phyloP scores from a whole-genome alignment of 1,139 yeast genomes.

The Candida albicans region DNA sequence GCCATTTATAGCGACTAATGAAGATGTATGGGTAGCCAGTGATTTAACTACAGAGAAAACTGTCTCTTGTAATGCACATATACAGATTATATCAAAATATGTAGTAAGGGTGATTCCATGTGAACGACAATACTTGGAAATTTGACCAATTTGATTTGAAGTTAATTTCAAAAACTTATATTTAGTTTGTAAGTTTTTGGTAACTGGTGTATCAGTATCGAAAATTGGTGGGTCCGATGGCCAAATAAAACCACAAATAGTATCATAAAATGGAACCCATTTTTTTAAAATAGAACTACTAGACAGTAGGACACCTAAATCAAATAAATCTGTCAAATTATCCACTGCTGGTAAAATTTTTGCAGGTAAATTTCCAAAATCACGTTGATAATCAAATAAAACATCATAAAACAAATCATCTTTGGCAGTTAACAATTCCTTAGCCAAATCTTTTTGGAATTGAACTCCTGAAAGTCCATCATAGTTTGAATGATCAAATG shows the following conservation, averaged over 20 bases:
- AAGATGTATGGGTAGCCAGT: constrained; percentile 13
- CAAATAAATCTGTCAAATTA: constrained; percentile 16
- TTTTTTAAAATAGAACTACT: constrained; percentile 8
- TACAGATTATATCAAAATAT: constrained; percentile 21
- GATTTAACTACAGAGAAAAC: constrained; percentile 17
- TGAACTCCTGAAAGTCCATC: constrained; percentile 37
- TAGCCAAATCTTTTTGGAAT: constrained; percentile 33
- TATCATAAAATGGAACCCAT: constrained; percentile 12
- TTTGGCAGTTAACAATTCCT: constrained; percentile 13
- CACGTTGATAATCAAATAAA: constrained; percentile 14
- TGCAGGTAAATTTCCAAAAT: constrained; percentile 11
- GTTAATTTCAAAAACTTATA: constrained; percentile 19
- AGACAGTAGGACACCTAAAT: constrained; percentile 9
- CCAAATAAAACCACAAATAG: constrained; percentile 6
- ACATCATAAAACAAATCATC: constrained; percentile 8
- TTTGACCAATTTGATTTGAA: constrained; percentile 12
- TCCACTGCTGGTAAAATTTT: constrained; percentile 12
- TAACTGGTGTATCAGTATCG: constrained; percentile 16
- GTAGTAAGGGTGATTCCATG: constrained; percentile 30
- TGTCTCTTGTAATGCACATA: constrained; percentile 25
- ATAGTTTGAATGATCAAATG: constrained; percentile 34
- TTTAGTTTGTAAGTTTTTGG: constrained; percentile 14
- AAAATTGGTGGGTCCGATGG: constrained; percentile 15
- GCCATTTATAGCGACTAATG: constrained; percentile 27
- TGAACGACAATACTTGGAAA: constrained; percentile 19